phyloP scores from a whole-genome alignment of 2,329 filamentous ascomycete genomes.

The Aquanectria penicillioides region DNA sequence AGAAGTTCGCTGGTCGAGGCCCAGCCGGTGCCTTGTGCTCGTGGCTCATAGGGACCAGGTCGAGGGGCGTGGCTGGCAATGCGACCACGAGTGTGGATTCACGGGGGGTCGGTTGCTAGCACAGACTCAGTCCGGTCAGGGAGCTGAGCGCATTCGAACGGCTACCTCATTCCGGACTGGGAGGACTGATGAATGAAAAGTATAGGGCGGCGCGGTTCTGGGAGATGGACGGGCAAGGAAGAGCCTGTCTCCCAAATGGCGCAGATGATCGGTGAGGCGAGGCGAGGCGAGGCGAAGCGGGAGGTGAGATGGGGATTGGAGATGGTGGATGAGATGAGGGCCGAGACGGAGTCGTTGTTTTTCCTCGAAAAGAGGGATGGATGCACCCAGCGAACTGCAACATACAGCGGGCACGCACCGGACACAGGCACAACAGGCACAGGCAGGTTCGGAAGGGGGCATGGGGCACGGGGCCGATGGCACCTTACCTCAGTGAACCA shows the following conservation, averaged over 20 bases:
- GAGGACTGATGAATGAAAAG: constrained; percentile 23
- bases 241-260: constrained; percentile 22
- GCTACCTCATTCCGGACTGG: constrained; percentile 67
- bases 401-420: constrained; percentile 14
- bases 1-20: constrained; percentile 67
- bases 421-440: constrained; percentile 5
- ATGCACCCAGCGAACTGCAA: constrained; percentile 22
- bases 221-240: constrained; percentile 17
- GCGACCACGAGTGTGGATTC: constrained; percentile 41
- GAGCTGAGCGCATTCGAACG: constrained; percentile 65
- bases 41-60: constrained; percentile 49
- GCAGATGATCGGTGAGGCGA: constrained; percentile 30
- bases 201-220: constrained; percentile 1
- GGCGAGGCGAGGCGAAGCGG: too few relatives aligned
- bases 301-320: constrained; percentile 27
- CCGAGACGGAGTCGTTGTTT: constrained; percentile 41
- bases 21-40: constrained; percentile 67
- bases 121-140: constrained; percentile 67
- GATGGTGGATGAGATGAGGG: constrained; percentile 31
- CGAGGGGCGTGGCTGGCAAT: constrained; percentile 44
- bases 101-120: constrained; percentile 41
- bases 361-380: constrained; percentile 30
- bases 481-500: constrained; percentile 23
- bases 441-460: constrained; percentile 11
- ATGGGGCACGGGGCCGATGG: constrained; percentile 20